Evolutionary conservation across 1,139 yeast species (phyloP).

Genomic region (Kurtzmaniella quercitrusa): DNA sequence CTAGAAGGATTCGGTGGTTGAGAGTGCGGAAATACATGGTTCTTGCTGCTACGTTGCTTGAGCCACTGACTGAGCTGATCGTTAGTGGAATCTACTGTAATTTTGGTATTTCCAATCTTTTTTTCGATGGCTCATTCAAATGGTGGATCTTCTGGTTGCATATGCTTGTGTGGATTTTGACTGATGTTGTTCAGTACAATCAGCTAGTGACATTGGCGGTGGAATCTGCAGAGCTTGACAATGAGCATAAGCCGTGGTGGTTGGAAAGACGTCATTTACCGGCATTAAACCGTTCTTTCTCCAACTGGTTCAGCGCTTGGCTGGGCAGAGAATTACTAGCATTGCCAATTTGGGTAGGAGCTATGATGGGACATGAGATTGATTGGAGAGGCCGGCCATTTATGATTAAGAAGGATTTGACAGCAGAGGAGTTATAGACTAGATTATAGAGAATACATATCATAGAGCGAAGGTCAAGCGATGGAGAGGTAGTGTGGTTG

Average conservation of each 20-base stretch:
- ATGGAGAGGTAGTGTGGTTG: too few species aligned
- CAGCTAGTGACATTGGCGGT: conserved; percentile 32
- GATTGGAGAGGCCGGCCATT: conserved; percentile 85
- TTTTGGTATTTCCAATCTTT: conserved; percentile 50
- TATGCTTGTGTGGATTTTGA: conserved; percentile 55
- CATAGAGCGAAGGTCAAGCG: too few species aligned
- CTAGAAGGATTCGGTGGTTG: conserved; percentile 77
- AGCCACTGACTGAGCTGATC: conserved; percentile 81
- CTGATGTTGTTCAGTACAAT: conserved; percentile 60
- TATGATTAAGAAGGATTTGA: conserved; percentile 64
- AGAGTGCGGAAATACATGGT: conserved; percentile 92
- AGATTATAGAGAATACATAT: too few species aligned
- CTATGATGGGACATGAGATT: conserved; percentile 73
- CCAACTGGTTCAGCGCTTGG: conserved; percentile 49
- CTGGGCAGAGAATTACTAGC: conserved; percentile 66
- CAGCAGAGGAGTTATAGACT: conserved; percentile 59
- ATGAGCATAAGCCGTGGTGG: conserved; percentile 22
- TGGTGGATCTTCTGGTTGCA: conserved; percentile 45
- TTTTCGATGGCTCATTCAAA: conserved; percentile 27
- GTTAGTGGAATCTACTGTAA: conserved; percentile 67
- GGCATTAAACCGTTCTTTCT: conserved; percentile 10
- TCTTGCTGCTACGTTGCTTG: conserved; percentile 73
- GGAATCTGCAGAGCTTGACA: conserved; percentile 7
- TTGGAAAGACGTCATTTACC: conserved; percentile 15
- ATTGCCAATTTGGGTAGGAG: conserved; percentile 77